phyloP scores from a whole-genome alignment of 2,329 filamentous ascomycete species.

The Penicillium brevicompactum region DNA sequence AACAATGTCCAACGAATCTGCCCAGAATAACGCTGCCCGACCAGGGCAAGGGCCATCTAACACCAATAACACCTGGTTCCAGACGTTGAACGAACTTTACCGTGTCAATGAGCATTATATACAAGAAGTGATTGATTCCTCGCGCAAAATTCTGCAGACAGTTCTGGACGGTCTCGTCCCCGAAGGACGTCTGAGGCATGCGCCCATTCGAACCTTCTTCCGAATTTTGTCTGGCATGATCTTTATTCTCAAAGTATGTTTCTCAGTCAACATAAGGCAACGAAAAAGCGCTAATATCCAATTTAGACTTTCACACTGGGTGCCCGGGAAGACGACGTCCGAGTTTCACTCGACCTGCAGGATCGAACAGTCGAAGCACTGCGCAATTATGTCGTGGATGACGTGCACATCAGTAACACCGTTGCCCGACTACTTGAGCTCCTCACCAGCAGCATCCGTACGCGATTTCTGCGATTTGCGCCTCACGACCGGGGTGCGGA shows the following conservation, averaged over 20 bases:
- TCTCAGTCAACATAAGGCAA: not conserved
- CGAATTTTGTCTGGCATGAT: conserved; percentile 66
- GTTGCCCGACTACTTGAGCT: conserved; percentile 64
- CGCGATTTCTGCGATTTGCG: conserved; percentile 60
- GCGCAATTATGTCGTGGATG: conserved; percentile 64
- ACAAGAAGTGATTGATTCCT: conserved; percentile 63
- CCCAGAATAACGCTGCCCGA: conserved; percentile 31
- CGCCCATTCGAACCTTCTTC: conserved; percentile 66
- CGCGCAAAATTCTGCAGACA: conserved; percentile 60
- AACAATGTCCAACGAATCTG: conserved; percentile 58
- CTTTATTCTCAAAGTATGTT: conserved; percentile 61
- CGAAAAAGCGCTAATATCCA: not conserved
- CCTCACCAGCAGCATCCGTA: conserved; percentile 60
- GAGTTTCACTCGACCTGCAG: conserved; percentile 60
- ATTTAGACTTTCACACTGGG: conserved; percentile 62
- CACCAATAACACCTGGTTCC: conserved; percentile 37
- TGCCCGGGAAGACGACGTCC: conserved; percentile 63
- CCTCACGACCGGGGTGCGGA: conserved; percentile 52
- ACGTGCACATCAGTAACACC: conserved; percentile 65
- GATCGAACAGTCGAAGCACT: conserved; percentile 61
- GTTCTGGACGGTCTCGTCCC: conserved; percentile 62
- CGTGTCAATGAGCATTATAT: conserved; percentile 64
- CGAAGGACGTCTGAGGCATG: conserved; percentile 61
- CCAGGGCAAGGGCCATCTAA: conserved; percentile 31
- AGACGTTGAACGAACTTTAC: conserved; percentile 50